These are phyloP conservation scores for Mucor indicus DNA, from an alignment of 371 early-diverging fungal species.

Conservation along the genomic window DNA sequence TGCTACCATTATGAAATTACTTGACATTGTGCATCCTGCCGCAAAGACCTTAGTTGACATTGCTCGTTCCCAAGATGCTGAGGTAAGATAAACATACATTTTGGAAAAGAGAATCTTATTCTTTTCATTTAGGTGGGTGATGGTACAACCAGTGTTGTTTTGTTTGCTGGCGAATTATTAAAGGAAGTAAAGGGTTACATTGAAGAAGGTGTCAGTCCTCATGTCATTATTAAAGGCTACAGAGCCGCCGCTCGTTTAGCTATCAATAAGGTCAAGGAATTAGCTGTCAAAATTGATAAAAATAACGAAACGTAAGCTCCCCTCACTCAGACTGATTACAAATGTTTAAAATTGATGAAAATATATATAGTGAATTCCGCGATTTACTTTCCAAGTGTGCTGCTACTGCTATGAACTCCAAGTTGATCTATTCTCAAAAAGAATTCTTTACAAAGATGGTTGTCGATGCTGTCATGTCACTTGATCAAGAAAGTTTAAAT, in stretches of 20 bases:
- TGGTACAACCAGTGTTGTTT: slow-evolving; percentile 99
- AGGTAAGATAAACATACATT: slow-evolving; percentile 55
- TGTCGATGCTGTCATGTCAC: slow-evolving; percentile 93
- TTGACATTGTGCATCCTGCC: slow-evolving; percentile 99
- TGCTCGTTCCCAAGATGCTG: slow-evolving; percentile 99
- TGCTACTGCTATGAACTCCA: slow-evolving; percentile 98
- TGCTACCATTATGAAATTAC: slow-evolving; percentile 98
- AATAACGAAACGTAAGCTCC: slow-evolving; percentile 67
- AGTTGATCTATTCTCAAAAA: slow-evolving; percentile 96
- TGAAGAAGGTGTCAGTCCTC: slow-evolving; percentile 95
- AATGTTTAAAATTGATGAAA: neutral
- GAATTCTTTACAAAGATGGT: slow-evolving; percentile 99
- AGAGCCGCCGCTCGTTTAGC: slow-evolving; percentile 83
- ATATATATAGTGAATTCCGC: slow-evolving; percentile 70
- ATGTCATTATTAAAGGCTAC: slow-evolving; percentile 94
- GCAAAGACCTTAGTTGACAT: slow-evolving; percentile 98
- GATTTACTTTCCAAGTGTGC: slow-evolving; percentile 95
- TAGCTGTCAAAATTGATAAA: slow-evolving; percentile 77
- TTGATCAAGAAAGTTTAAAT: slow-evolving; percentile 92
- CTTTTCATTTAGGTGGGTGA: slow-evolving; percentile 82
- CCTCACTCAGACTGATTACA: neutral
- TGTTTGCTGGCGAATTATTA: slow-evolving; percentile 97
- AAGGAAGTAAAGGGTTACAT: slow-evolving; percentile 92
- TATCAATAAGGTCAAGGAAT: slow-evolving; percentile 83
- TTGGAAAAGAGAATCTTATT: neutral